A percentile compares a stretch with the other conserved stretches of the same genome.
phyloP scores from a whole-genome alignment of 164 flowering plant species.

The Piper longum region DNA sequence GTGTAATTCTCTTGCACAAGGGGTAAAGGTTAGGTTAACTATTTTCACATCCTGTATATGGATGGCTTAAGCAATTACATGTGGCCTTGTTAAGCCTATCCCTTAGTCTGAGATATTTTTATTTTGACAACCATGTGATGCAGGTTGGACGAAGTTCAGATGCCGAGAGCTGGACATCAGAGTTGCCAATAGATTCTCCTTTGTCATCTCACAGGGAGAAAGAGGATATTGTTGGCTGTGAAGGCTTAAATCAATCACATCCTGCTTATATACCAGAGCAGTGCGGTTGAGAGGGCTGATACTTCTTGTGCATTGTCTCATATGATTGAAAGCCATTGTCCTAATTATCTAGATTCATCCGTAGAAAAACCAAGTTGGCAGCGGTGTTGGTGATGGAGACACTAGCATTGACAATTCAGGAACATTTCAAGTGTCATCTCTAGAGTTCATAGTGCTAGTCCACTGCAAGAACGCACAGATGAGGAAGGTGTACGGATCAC shows the following conservation, averaged over 20 bases:
- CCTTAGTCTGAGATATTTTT: no score
- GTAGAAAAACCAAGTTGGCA: neutral
- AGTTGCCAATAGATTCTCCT: neutral
- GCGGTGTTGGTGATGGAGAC: constrained; percentile 2
- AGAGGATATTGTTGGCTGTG: neutral
- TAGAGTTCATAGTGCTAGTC: neutral
- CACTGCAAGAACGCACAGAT: neutral
- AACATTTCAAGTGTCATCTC: no score
- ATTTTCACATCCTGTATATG: no score
- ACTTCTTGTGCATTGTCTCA: neutral
- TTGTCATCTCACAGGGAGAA: no score
- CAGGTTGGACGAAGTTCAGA: no score
- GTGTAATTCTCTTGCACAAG: neutral
- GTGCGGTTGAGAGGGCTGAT: constrained; percentile 1
- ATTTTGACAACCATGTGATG: no score
- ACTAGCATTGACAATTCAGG: neutral
- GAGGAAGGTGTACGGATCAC: neutral
- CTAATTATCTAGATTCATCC: neutral
- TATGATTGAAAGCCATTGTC: neutral
- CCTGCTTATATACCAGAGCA: no score
- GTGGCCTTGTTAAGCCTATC: neutral
- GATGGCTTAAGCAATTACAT: no score
- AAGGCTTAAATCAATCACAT: neutral
- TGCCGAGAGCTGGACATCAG: no score
- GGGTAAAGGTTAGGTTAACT: neutral